phyloP scores from a whole-genome alignment of 495 filamentous ascomycete genomes.

The Xylaria venustula region DNA sequence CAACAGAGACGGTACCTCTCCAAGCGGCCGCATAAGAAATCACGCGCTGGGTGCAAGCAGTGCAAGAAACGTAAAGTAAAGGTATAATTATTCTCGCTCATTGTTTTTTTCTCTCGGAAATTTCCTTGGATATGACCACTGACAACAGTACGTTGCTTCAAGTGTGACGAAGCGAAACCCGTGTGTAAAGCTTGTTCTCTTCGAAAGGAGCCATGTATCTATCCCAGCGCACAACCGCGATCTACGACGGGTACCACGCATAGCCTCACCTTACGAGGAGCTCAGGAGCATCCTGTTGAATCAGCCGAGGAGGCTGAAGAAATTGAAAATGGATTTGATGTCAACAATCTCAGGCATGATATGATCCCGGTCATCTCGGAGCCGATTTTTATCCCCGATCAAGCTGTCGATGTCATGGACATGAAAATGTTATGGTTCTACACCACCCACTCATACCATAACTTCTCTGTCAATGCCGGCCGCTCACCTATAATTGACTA shows the following conservation, averaged over 20 bases:
- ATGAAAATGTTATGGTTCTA: constrained; percentile 48
- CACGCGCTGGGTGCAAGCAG: constrained; percentile 43
- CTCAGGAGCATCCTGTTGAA: constrained; percentile 4
- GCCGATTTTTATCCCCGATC: constrained; percentile 34
- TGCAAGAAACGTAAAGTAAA: constrained; percentile 51
- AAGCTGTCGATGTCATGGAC: constrained; percentile 28
- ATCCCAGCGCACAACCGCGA: constrained; percentile 19
- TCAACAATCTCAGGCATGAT: not conserved
- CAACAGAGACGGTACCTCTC: constrained; percentile 38
- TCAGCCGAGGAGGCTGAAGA: not conserved
- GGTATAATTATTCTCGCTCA: too few relatives aligned
- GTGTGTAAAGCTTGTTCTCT: constrained; percentile 44
- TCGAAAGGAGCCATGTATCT: constrained; percentile 45
- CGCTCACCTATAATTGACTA: constrained; percentile 30
- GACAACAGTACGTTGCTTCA: not conserved
- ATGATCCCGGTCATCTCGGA: constrained; percentile 26
- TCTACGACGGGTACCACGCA: constrained; percentile 8
- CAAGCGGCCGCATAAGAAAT: constrained; percentile 54
- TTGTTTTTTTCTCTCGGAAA: constrained; percentile 14
- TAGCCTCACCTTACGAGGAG: constrained; percentile 5
- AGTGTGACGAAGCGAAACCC: constrained; percentile 52
- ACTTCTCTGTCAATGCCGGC: constrained; percentile 36
- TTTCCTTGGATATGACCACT: not conserved
- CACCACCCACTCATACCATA: constrained; percentile 32
- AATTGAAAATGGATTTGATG: not conserved